These are phyloP conservation scores for Cercospora sp. DNA, from an alignment of 2,329 filamentous ascomycete species.

Conservation along the genomic window DNA sequence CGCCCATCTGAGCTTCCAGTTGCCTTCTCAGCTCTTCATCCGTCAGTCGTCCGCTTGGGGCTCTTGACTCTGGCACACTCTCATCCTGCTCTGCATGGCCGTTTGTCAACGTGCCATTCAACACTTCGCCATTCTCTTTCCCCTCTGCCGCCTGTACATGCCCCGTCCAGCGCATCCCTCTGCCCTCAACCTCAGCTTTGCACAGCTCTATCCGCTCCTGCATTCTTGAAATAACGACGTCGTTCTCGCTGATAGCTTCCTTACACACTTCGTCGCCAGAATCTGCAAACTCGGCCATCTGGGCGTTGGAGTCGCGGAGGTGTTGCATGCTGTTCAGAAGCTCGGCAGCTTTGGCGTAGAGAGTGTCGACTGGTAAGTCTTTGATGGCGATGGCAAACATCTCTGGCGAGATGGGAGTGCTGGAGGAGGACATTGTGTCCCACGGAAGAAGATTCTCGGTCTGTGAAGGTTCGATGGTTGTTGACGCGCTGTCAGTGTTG, in stretches of 20 bases:
- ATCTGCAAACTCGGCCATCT: conserved; percentile 69
- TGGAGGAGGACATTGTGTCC: conserved; percentile 24
- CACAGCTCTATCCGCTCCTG: conserved; percentile 65
- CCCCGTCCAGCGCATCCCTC: conserved; percentile 56
- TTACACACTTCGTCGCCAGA: conserved; percentile 67
- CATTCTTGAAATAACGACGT: conserved; percentile 67
- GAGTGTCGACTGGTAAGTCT: conserved; percentile 64
- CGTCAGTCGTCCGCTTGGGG: conserved; percentile 51
- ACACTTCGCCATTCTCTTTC: conserved; percentile 27
- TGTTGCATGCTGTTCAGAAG: conserved; percentile 73
- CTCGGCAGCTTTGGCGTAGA: conserved; percentile 74
- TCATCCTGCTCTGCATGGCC: conserved; percentile 25
- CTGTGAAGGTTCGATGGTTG: conserved; percentile 18
- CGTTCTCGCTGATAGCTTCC: conserved; percentile 73
- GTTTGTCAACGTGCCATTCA: conserved; percentile 27
- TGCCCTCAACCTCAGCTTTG: conserved; percentile 64
- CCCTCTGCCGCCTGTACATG: conserved; percentile 13
- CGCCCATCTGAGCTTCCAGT: conserved; percentile 58
- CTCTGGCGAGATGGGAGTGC: conserved; percentile 34
- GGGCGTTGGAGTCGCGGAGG: conserved; percentile 71
- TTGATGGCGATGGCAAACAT: conserved; percentile 58
- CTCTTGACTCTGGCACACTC: conserved; percentile 15
- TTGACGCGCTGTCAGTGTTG: conserved; percentile 3
- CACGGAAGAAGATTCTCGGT: conserved; percentile 21
- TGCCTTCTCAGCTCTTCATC: conserved; percentile 62